Percentiles rank a stretch among this genome's conserved stretches.
These are phyloP conservation scores for Ceratocystis lukuohia DNA, from an alignment of 2,329 filamentous ascomycete species.

Conservation along the genomic window DNA sequence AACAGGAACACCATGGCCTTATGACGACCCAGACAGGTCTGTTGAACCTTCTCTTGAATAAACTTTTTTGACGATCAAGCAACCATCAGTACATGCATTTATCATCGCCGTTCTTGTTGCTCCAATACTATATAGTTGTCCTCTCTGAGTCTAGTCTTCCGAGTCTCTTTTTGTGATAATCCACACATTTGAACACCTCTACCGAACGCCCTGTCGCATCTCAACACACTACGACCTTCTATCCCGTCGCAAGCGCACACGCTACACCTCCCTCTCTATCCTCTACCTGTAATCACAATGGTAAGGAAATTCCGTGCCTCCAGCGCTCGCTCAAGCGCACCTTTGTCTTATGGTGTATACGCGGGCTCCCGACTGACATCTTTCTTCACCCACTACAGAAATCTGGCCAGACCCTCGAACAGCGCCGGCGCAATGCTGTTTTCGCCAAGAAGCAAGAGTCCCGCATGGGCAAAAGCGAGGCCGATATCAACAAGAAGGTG, in stretches of 20 bases:
- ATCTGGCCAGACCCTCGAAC: slow-evolving; percentile 57
- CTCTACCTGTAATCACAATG: slow-evolving; percentile 20
- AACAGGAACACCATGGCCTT: slow-evolving; percentile 9
- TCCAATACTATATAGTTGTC: neutral
- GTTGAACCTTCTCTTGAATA: neutral
- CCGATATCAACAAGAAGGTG: slow-evolving; percentile 45
- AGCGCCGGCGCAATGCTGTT: slow-evolving; percentile 67
- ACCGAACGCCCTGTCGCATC: neutral
- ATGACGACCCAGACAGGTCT: neutral
- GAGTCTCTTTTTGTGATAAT: neutral
- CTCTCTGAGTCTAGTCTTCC: neutral
- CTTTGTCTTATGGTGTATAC: neutral
- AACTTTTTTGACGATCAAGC: neutral
- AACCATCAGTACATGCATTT: neutral
- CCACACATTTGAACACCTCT: neutral
- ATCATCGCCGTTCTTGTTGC: too few species aligned
- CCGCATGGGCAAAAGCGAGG: slow-evolving; percentile 61
- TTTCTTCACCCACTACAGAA: slow-evolving; percentile 15
- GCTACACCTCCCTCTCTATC: neutral
- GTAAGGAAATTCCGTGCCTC: slow-evolving; percentile 15
- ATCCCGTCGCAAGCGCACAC: neutral
- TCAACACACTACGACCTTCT: neutral
- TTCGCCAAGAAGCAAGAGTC: slow-evolving; percentile 61
- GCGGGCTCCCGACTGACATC: slow-evolving; percentile 5
- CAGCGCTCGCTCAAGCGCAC: neutral